These are phyloP conservation scores for Metschnikowia shivogae DNA, from an alignment of 805 yeast species.

Conservation along the genomic window DNA sequence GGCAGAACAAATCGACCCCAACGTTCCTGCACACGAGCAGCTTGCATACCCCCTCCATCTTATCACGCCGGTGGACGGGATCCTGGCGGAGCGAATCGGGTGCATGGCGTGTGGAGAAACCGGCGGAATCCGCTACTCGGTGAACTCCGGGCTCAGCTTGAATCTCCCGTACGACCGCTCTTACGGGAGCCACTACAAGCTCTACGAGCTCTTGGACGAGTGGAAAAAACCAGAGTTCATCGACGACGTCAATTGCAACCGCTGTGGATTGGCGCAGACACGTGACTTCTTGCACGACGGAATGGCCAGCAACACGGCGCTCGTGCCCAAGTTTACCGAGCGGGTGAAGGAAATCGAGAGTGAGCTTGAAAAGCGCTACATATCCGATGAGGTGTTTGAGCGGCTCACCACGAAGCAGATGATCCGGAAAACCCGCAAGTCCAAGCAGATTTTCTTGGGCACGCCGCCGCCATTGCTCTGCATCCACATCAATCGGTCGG, in stretches of 20 bases:
- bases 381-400: conserved; percentile 76
- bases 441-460: conserved; percentile 75
- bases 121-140: conserved; percentile 85
- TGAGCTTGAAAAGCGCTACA: conserved; percentile 62
- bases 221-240: conserved; percentile 82
- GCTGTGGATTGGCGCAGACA: conserved; percentile 76
- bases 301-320: conserved; percentile 28
- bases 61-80: conserved; percentile 89
- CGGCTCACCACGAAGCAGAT: conserved; percentile 69
- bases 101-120: conserved; percentile 89
- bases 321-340: conserved; percentile 25
- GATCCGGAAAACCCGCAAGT: conserved; percentile 71
- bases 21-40: conserved; percentile 40
- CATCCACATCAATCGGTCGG: conserved; percentile 89
- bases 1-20: conserved; percentile 74
- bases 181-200: conserved; percentile 29
- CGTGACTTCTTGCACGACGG: conserved; percentile 45
- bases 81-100: conserved; percentile 83
- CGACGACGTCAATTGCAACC: conserved; percentile 90
- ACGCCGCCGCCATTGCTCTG: conserved; percentile 81
- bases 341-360: conserved; percentile 29
- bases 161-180: conserved; percentile 54
- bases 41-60: conserved; percentile 52
- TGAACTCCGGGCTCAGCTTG: conserved; percentile 67
- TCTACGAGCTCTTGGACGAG: conserved; percentile 53